A percentile compares a stretch with the other conserved stretches of the same genome.
These are phyloP conservation scores for Cryptosporidium parvum DNA, from an alignment of 169 alveolate genomes.

Conservation along the genomic window DNA sequence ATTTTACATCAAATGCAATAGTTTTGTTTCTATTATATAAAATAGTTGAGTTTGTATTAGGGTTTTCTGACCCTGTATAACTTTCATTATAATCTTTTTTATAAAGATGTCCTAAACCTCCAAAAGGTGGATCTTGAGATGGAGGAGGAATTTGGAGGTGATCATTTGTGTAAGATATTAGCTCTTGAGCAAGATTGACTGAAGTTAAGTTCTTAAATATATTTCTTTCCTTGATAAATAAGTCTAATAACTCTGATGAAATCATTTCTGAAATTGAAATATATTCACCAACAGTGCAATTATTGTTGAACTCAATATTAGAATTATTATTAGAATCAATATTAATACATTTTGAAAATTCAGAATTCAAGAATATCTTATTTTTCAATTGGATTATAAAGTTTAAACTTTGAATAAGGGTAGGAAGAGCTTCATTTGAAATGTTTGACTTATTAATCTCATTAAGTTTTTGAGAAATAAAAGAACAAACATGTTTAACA, in stretches of 20 bases:
- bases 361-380: neutral
- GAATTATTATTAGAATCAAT: neutral
- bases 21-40: conserved; percentile 10
- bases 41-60: neutral
- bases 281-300: conserved; percentile 22
- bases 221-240: neutral
- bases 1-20: conserved; percentile 28
- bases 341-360: neutral
- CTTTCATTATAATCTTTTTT: conserved; percentile 2
- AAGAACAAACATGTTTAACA: conserved; percentile 10
- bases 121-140: conserved; percentile 29
- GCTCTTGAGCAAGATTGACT: conserved; percentile 16
- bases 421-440: conserved; percentile 1
- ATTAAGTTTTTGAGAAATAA: neutral
- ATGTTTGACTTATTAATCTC: neutral
- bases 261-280: conserved; percentile 19
- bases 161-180: conserved; percentile 10
- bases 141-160: conserved; percentile 36
- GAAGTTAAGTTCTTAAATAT: conserved; percentile 30
- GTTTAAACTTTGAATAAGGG: conserved; percentile 10
- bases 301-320: neutral
- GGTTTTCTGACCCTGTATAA: neutral
- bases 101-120: conserved; percentile 53
- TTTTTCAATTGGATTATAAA: neutral
- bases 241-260: neutral